A percentile compares a stretch with the other conserved stretches of the same genome.
phyloP scores from a whole-genome alignment of 768 basidiomycete genomes.

The Paxillus ammoniavirescens region DNA sequence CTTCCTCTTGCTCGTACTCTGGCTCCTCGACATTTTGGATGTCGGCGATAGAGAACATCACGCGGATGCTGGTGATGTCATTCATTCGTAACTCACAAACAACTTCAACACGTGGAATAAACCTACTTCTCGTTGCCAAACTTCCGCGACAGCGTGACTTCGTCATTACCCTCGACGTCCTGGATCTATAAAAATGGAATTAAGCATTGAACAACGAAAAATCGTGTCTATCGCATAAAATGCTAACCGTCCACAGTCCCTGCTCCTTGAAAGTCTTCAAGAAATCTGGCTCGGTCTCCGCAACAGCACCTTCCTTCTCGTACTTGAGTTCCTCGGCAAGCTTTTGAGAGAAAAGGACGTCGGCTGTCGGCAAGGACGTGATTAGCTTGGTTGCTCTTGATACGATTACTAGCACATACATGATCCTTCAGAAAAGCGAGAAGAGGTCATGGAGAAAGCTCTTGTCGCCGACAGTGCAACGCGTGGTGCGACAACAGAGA shows the following conservation, averaged over 20 bases:
- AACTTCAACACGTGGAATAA: background rate
- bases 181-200: constrained; percentile 48
- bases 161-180: constrained; percentile 72
- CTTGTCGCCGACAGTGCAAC: constrained; percentile 28
- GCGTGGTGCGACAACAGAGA: constrained; percentile 13
- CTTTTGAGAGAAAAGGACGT: constrained; percentile 71
- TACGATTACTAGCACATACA: constrained; percentile 30
- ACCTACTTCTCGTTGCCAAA: constrained; percentile 90
- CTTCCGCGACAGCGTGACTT: constrained; percentile 75
- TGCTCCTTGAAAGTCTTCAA: constrained; percentile 69
- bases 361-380: constrained; percentile 44
- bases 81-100: background rate
- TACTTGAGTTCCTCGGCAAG: constrained; percentile 82
- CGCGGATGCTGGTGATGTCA: constrained; percentile 59
- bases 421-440: constrained; percentile 42
- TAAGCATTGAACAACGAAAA: background rate
- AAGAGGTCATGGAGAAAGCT: constrained; percentile 40
- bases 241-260: constrained; percentile 72
- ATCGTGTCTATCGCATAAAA: background rate
- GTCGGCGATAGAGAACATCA: constrained; percentile 93
- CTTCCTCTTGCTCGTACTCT: constrained; percentile 38
- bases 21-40: constrained; percentile 52
- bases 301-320: constrained; percentile 60
- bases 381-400: background rate
- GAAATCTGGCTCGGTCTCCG: constrained; percentile 63